Evolutionary conservation across 306 rosid genomes (phyloP).

Genomic region (Parietaria judaica): DNA sequence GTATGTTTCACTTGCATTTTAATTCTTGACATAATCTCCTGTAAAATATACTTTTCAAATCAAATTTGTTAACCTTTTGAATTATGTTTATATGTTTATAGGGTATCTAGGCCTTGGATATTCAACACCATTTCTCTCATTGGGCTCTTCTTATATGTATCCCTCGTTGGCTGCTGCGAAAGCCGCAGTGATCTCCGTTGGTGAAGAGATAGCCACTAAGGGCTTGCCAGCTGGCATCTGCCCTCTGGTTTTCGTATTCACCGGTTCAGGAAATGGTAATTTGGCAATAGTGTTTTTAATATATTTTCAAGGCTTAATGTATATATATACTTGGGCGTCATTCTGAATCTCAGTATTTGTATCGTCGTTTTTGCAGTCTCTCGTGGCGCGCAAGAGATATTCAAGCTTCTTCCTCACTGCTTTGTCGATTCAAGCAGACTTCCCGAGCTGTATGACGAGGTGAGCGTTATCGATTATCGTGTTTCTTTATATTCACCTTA

Average conservation of each 20-base stretch:
- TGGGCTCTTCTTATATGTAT: conserved; percentile 96
- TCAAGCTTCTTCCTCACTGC: conserved; percentile 88
- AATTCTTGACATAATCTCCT: neutral
- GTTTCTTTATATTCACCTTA: neutral
- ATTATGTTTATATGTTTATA: conserved; percentile 18
- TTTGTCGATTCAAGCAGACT: conserved; percentile 70
- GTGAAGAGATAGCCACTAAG: conserved; percentile 76
- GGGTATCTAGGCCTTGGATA: conserved; percentile 89
- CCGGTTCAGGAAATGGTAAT: conserved; percentile 92
- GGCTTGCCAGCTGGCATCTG: conserved; percentile 84
- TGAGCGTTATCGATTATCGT: neutral
- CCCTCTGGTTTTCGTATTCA: conserved; percentile 80
- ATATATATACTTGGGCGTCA: neutral
- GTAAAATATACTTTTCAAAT: neutral
- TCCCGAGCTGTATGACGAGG: conserved; percentile 43
- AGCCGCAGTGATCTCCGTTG: conserved; percentile 91
- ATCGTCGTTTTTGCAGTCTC: conserved; percentile 45
- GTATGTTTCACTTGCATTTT: conserved; percentile 37
- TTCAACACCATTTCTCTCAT: conserved; percentile 88
- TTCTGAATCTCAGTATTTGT: too few relatives aligned
- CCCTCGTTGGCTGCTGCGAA: conserved; percentile 88
- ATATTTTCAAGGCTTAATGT: neutral
- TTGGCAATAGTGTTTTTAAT: neutral
- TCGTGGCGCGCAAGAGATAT: conserved; percentile 81
- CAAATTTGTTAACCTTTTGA: neutral